Evolutionary conservation across 805 yeast species (phyloP).

Genomic region (Saccharomycopsis lassenensis): DNA sequence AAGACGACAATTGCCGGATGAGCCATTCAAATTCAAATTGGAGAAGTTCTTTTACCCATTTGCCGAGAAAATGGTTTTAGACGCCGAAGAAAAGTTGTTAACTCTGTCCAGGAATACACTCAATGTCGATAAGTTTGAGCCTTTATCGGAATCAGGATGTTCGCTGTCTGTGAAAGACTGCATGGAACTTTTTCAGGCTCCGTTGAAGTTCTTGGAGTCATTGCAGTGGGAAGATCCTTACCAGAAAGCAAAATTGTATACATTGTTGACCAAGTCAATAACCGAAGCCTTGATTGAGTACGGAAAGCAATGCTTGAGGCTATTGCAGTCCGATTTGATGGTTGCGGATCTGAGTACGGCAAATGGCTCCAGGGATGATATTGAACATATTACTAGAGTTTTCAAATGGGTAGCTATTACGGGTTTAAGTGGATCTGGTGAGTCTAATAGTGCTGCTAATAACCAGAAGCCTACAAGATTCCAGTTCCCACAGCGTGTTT

Average conservation of each 20-base stretch:
- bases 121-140: slow-evolving; percentile 44
- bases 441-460: no score
- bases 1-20: no score
- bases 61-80: slow-evolving; percentile 30
- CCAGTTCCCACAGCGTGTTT: slow-evolving; percentile 49
- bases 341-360: no score
- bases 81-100: slow-evolving; percentile 34
- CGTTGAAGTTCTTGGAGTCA: slow-evolving; percentile 42
- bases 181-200: slow-evolving; percentile 49
- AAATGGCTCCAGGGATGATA: no score
- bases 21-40: slow-evolving; percentile 38
- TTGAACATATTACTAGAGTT: no score
- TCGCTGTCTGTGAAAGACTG: slow-evolving; percentile 61
- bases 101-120: slow-evolving; percentile 45
- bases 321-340: no score
- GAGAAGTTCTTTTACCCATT: slow-evolving; percentile 47
- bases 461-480: no score
- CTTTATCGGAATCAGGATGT: slow-evolving; percentile 27
- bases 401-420: no score
- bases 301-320: slow-evolving; percentile 34
- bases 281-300: slow-evolving; percentile 44
- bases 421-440: no score
- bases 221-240: slow-evolving; percentile 56
- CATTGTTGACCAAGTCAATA: slow-evolving; percentile 49
- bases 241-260: slow-evolving; percentile 53